Evolutionary conservation across 345 rosid species (phyloP).

Genomic region (Odontarrhena argentea): DNA sequence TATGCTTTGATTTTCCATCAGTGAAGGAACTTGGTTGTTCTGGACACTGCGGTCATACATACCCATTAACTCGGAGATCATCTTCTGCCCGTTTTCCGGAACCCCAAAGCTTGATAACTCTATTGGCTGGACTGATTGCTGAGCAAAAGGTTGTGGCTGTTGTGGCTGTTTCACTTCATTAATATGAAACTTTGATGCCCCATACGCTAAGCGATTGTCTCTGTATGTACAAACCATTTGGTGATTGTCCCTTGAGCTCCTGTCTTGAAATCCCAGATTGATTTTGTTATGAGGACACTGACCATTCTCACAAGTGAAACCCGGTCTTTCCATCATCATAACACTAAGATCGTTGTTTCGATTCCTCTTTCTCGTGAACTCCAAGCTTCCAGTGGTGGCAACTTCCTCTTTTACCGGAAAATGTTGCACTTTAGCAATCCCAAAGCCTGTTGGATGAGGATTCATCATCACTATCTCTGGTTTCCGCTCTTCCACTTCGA

Average conservation of each 20-base stretch:
- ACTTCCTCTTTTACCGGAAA: slow-evolving; percentile 64
- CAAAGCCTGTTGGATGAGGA: slow-evolving; percentile 39
- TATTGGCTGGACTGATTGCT: slow-evolving; percentile 32
- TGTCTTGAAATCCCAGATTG: slow-evolving; percentile 55
- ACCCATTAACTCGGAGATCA: slow-evolving; percentile 57
- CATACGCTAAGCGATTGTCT: slow-evolving; percentile 39
- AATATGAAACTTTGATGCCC: slow-evolving; percentile 46
- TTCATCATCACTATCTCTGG: slow-evolving; percentile 46
- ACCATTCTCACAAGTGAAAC: slow-evolving; percentile 56
- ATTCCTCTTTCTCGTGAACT: slow-evolving; percentile 60
- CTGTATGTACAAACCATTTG: slow-evolving; percentile 58
- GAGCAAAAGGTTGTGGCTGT: slow-evolving; percentile 44
- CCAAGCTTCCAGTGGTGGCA: slow-evolving; percentile 36
- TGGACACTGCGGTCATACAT: slow-evolving; percentile 53
- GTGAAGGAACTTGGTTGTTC: slow-evolving; percentile 28
- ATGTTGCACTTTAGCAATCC: slow-evolving; percentile 40
- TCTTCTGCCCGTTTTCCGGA: slow-evolving; percentile 57
- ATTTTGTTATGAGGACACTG: slow-evolving; percentile 62
- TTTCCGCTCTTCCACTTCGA: slow-evolving; percentile 53
- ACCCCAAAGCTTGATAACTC: slow-evolving; percentile 52
- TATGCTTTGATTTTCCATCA: slow-evolving; percentile 27
- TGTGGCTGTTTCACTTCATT: slow-evolving; percentile 38
- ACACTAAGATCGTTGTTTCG: slow-evolving; percentile 40
- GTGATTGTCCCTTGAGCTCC: slow-evolving; percentile 71
- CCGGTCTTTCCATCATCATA: slow-evolving; percentile 42